Evolutionary conservation across 768 basidiomycete species (phyloP).

Genomic region (Goffeauzyma gilvescens): DNA sequence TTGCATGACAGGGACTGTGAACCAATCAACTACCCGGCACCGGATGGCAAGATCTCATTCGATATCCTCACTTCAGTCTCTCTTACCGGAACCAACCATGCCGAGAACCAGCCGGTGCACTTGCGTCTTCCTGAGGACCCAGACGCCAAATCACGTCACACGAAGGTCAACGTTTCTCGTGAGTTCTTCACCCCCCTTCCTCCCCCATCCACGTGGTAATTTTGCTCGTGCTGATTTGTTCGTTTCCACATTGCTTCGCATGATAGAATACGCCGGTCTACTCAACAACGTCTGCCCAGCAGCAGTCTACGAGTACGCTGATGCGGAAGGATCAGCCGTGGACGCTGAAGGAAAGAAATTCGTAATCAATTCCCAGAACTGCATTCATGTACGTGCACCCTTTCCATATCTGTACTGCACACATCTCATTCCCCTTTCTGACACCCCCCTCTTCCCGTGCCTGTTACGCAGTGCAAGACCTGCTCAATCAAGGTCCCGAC

Average conservation of each 20-base stretch:
- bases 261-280: conserved; percentile 61
- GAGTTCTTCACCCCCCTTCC: conserved; percentile 1
- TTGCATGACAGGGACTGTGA: conserved; percentile 36
- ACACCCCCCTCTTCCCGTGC: not conserved
- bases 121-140: conserved; percentile 46
- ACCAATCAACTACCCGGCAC: conserved; percentile 68
- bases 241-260: too few species aligned
- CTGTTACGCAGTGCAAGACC: conserved; percentile 64
- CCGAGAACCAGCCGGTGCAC: conserved; percentile 89
- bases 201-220: not conserved
- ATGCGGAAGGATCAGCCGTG: conserved; percentile 40
- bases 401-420: not conserved
- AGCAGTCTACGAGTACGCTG: conserved; percentile 88
- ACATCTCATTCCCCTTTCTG: not conserved
- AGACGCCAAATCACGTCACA: conserved; percentile 45
- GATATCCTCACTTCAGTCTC: conserved; percentile 79
- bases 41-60: conserved; percentile 74
- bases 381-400: conserved; percentile 25
- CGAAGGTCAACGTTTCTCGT: conserved; percentile 42
- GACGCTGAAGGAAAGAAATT: conserved; percentile 68
- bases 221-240: too few species aligned
- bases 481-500: conserved; percentile 90
- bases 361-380: conserved; percentile 77
- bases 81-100: conserved; percentile 83
- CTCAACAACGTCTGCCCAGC: conserved; percentile 85